Evolutionary conservation across 2,329 filamentous ascomycete species (phyloP).

Genomic region (Colletotrichum paranaense): DNA sequence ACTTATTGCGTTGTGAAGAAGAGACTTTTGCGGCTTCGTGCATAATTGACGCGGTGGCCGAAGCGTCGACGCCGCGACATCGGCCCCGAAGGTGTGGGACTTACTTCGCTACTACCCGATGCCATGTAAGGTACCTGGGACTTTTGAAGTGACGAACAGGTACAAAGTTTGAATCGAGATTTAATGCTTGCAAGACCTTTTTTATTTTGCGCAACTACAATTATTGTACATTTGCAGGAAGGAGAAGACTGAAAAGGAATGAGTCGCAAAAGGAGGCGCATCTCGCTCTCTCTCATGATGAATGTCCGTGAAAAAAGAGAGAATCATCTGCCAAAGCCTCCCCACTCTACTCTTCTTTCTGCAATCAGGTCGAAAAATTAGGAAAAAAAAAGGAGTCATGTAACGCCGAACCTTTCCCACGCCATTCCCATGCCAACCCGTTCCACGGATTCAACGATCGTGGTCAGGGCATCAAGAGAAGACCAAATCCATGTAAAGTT

Average conservation of each 20-base stretch:
- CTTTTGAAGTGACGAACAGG: background rate
- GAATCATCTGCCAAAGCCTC: background rate
- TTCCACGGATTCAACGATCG: background rate
- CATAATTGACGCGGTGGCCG: background rate
- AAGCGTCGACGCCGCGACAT: constrained; percentile 4
- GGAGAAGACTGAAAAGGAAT: background rate
- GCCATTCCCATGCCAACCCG: constrained; percentile 27
- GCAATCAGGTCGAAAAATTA: background rate
- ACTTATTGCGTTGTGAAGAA: background rate
- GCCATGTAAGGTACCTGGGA: too few relatives aligned
- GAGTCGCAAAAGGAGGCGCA: background rate
- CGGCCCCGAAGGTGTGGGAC: constrained; percentile 5
- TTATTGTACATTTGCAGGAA: constrained; percentile 12
- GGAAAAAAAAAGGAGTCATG: constrained; percentile 27
- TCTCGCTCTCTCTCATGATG: background rate
- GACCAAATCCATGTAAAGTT: constrained; percentile 25
- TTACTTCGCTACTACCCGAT: too few relatives aligned
- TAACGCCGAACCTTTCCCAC: constrained; percentile 27
- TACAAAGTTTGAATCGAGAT: background rate
- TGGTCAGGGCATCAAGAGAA: constrained; percentile 17
- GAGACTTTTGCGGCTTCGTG: background rate
- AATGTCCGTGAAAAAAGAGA: background rate
- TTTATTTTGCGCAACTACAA: constrained; percentile 16
- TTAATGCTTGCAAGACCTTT: background rate
- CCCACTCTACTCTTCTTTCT: background rate